Evolutionary conservation across 352 stramenopile species (phyloP).

Genomic region (Phytophthora cryptogea): DNA sequence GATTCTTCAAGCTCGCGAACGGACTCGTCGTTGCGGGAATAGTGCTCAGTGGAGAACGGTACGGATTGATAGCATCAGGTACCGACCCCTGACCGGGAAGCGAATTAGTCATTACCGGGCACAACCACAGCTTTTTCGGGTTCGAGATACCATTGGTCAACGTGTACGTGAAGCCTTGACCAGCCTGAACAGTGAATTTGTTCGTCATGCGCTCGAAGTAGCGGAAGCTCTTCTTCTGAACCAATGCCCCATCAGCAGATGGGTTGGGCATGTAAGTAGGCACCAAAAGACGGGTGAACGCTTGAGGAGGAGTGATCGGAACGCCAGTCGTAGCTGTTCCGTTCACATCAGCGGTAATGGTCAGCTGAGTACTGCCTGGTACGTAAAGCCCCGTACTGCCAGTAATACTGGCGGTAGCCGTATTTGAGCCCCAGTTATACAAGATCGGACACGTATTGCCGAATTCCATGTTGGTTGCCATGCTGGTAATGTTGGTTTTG

Average conservation of each 20-base stretch:
- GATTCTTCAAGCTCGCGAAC: slow-evolving; percentile 26
- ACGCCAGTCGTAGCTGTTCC: slow-evolving; percentile 3
- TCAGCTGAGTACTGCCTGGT: not conserved
- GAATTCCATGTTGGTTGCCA: slow-evolving; percentile 1
- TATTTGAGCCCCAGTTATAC: not conserved
- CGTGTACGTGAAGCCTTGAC: not conserved
- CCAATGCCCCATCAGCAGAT: slow-evolving; percentile 7
- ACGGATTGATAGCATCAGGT: slow-evolving; percentile 24
- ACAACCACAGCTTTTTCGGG: not conserved
- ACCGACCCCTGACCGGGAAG: too few relatives aligned
- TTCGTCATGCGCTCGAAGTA: slow-evolving; percentile 27
- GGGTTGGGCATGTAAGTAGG: too few relatives aligned
- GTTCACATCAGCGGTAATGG: slow-evolving; percentile 15
- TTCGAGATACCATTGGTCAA: slow-evolving; percentile 8
- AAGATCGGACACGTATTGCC: slow-evolving; percentile 18
- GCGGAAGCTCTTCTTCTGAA: slow-evolving; percentile 16
- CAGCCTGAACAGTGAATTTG: slow-evolving; percentile 14
- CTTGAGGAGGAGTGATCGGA: slow-evolving; percentile 12
- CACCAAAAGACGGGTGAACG: slow-evolving; percentile 17
- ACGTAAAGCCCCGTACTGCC: too few relatives aligned
- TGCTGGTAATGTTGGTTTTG: not conserved
- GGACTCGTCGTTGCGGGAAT: slow-evolving; percentile 25
- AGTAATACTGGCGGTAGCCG: too few relatives aligned
- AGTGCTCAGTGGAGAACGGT: slow-evolving; percentile 9
- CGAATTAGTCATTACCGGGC: too few relatives aligned